Evolutionary conservation across 176 grass and related monocot genomes (phyloP).

Genomic region (Miscanthus lutarioriparius): DNA sequence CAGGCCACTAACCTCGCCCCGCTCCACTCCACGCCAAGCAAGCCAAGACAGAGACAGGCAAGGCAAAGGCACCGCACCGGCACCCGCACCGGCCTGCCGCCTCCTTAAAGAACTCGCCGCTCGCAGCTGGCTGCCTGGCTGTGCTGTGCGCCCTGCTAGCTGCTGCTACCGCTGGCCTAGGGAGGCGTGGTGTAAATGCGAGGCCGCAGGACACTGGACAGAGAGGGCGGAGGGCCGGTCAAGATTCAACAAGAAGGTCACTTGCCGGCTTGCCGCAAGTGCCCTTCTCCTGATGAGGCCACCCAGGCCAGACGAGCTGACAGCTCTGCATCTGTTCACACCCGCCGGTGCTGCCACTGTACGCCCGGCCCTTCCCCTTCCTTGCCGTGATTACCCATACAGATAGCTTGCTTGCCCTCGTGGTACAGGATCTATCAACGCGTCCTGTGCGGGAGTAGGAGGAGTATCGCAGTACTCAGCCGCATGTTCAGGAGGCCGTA

Average conservation of each 20-base stretch:
- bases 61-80: neutral
- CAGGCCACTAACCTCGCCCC: neutral
- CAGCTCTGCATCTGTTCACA: neutral
- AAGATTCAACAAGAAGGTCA: neutral
- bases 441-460: neutral
- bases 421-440: neutral
- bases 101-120: conserved; percentile 45
- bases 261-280: neutral
- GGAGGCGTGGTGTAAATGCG: conserved; percentile 33
- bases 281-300: neutral
- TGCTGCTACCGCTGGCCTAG: conserved; percentile 24
- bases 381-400: neutral
- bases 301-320: neutral
- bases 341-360: neutral
- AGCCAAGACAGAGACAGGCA: neutral
- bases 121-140: conserved; percentile 11
- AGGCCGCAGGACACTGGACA: neutral
- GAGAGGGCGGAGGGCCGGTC: neutral
- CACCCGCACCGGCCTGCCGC: neutral
- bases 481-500: too few relatives aligned
- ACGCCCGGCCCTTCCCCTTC: too few relatives aligned
- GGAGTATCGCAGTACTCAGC: neutral
- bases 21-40: neutral
- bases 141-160: neutral
- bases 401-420: neutral